phyloP scores from a whole-genome alignment of 345 rosid genomes.

The Syzygium aqueum region DNA sequence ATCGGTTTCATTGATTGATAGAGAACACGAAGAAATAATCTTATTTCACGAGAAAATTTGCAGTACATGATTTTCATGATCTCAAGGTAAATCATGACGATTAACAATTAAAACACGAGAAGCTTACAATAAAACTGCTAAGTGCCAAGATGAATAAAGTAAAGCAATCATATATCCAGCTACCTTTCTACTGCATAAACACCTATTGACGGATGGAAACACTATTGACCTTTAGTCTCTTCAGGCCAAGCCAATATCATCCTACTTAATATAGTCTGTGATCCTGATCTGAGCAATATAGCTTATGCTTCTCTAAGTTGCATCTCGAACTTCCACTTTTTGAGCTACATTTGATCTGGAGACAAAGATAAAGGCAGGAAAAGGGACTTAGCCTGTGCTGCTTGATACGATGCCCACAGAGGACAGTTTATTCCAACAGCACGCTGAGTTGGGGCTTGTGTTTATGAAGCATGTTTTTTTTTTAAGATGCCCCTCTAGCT shows the following conservation, averaged over 20 bases:
- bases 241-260: neutral
- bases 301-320: neutral
- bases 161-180: neutral
- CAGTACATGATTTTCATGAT: neutral
- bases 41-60: neutral
- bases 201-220: neutral
- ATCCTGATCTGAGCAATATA: neutral
- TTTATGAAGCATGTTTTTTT: neutral
- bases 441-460: conserved; percentile 5
- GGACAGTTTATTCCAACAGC: conserved; percentile 4
- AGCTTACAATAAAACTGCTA: neutral
- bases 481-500: neutral
- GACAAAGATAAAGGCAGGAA: neutral
- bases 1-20: neutral
- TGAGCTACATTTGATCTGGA: neutral
- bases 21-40: neutral
- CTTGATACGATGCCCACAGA: neutral
- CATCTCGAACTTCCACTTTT: neutral
- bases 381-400: neutral
- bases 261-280: neutral
- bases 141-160: neutral
- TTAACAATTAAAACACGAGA: neutral
- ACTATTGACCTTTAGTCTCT: neutral
- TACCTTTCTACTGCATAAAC: neutral
- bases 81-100: neutral